phyloP scores from a whole-genome alignment of 2,329 filamentous ascomycete species.

The Pseudocercospora eumusae region DNA sequence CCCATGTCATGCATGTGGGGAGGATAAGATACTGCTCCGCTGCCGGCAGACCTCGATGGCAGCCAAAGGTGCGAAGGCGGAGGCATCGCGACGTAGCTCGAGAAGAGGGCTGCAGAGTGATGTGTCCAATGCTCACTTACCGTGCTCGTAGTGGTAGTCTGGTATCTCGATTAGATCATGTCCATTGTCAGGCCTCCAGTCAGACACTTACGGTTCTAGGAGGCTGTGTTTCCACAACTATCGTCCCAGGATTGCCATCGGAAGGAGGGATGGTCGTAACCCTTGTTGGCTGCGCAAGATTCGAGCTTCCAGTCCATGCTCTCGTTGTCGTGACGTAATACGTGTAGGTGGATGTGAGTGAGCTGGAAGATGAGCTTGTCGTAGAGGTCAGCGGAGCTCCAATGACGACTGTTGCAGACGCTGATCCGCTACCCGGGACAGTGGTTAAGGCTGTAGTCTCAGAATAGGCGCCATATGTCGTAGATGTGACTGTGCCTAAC shows the following conservation, averaged over 20 bases:
- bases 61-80: too few relatives aligned
- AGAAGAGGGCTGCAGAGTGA: too few relatives aligned
- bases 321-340: neutral
- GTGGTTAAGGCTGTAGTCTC: neutral
- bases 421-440: neutral
- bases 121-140: neutral
- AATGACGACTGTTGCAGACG: neutral
- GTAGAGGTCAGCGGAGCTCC: neutral
- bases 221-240: slow-evolving; percentile 6
- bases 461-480: slow-evolving; percentile 1
- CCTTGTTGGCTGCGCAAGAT: slow-evolving; percentile 9
- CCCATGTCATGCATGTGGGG: too few relatives aligned
- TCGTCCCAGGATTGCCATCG: neutral
- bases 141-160: neutral
- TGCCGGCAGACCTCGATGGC: too few relatives aligned
- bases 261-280: slow-evolving; percentile 9
- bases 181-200: too few relatives aligned
- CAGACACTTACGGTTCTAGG: neutral
- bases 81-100: too few relatives aligned
- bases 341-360: neutral
- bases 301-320: neutral
- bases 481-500: neutral
- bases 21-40: too few relatives aligned
- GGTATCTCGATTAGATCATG: neutral
- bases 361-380: neutral